Conservation (phyloP, 148 eudicot species). For the Bassia scoparia region DNA sequence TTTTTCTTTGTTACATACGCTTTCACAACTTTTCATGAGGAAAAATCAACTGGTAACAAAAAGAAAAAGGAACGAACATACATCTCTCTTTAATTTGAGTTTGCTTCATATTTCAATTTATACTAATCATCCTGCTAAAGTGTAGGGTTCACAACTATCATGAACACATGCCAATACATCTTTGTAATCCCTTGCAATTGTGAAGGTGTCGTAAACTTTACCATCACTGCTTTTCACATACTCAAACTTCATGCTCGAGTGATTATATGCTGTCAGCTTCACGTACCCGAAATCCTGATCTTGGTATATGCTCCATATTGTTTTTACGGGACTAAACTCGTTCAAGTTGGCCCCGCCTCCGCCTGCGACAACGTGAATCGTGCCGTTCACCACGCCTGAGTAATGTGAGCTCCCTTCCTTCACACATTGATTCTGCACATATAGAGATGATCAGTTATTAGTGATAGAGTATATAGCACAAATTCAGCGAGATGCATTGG, state of each 20-base stretch:
- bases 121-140: conserved; percentile 8
- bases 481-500: no score
- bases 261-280: conserved; percentile 77
- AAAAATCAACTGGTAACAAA: background rate
- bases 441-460: background rate
- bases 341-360: conserved; percentile 70
- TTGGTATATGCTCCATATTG: conserved; percentile 58
- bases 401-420: conserved; percentile 53
- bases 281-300: conserved; percentile 71
- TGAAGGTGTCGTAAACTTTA: conserved; percentile 29
- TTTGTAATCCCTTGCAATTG: conserved; percentile 25
- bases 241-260: conserved; percentile 63
- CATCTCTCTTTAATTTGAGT: background rate
- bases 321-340: conserved; percentile 39
- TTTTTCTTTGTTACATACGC: background rate
- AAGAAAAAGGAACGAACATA: background rate
- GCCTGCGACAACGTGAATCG: conserved; percentile 78
- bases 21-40: background rate
- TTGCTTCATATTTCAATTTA: background rate
- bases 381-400: conserved; percentile 69
- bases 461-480: no score
- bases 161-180: conserved; percentile 29
- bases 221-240: conserved; percentile 51
- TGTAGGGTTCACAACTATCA: conserved; percentile 30
- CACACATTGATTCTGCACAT: conserved; percentile 61